A percentile compares a stretch with the other conserved stretches of the same genome.
These are phyloP conservation scores for Alloascoidea hylecoeti DNA, from an alignment of 805 yeast species.

Conservation along the genomic window DNA sequence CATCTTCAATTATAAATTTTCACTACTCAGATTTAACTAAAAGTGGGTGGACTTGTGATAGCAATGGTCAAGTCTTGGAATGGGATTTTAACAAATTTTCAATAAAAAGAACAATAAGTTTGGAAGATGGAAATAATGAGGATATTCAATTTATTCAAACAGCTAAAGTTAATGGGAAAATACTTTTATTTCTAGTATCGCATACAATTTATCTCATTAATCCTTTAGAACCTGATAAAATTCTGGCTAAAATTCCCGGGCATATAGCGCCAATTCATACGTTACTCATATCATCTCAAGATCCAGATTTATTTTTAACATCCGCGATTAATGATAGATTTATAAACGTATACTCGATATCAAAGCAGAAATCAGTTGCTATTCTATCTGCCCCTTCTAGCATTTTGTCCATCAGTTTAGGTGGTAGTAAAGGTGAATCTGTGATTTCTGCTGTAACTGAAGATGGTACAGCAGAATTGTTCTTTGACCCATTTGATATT, in stretches of 20 bases:
- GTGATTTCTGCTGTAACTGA: constrained; percentile 49
- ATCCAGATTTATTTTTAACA: constrained; percentile 38
- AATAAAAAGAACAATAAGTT: constrained; percentile 15
- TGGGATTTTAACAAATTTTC: constrained; percentile 40
- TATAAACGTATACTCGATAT: constrained; percentile 50
- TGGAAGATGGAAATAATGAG: constrained; percentile 7
- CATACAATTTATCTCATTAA: constrained; percentile 48
- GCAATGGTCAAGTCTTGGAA: constrained; percentile 40
- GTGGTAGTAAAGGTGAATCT: constrained; percentile 9
- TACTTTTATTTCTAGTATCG: constrained; percentile 46
- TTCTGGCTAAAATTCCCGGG: constrained; percentile 51
- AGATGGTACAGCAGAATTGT: constrained; percentile 61
- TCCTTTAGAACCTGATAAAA: constrained; percentile 17
- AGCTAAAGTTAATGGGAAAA: constrained; percentile 5
- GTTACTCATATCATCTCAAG: constrained; percentile 22
- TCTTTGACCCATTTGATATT: constrained; percentile 33
- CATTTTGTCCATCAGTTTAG: constrained; percentile 24
- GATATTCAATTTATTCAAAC: constrained; percentile 8
- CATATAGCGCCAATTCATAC: constrained; percentile 57
- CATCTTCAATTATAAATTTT: constrained; percentile 34
- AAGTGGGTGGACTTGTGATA: constrained; percentile 46
- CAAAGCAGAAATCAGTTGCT: constrained; percentile 26
- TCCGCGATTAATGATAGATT: constrained; percentile 74
- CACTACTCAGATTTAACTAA: constrained; percentile 25
- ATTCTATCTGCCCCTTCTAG: constrained; percentile 64